Percentiles rank a stretch among this genome's conserved stretches.
These are phyloP conservation scores for Blumeriella jaapii DNA, from an alignment of 2,329 filamentous ascomycete genomes.

Conservation along the genomic window DNA sequence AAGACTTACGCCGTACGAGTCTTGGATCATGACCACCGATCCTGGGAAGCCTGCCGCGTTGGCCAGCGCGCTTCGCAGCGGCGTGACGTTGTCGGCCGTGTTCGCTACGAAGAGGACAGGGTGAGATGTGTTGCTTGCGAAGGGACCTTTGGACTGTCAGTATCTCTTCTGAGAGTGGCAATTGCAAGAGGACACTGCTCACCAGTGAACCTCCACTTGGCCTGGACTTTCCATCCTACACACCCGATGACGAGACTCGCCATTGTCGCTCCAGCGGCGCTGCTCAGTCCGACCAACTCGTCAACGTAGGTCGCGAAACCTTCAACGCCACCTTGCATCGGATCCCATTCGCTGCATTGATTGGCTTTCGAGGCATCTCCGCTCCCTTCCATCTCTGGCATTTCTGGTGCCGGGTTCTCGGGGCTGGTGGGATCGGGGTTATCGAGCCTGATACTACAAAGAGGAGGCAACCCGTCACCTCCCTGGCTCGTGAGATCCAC, in stretches of 20 bases:
- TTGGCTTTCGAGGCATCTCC: constrained; percentile 21
- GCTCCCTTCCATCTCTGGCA: constrained; percentile 13
- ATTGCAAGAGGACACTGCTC: neutral
- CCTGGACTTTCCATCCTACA: constrained; percentile 24
- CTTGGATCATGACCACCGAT: constrained; percentile 37
- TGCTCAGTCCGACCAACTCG: constrained; percentile 27
- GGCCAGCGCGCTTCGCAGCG: constrained; percentile 24
- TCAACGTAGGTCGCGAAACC: constrained; percentile 19
- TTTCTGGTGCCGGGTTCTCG: constrained; percentile 3
- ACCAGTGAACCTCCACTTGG: constrained; percentile 25
- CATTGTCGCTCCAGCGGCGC: constrained; percentile 34
- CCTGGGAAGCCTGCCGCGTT: constrained; percentile 31
- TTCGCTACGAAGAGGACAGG: constrained; percentile 31
- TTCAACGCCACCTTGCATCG: constrained; percentile 16
- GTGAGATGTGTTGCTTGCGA: constrained; percentile 25
- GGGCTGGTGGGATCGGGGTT: constrained; percentile 1
- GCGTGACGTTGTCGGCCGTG: constrained; percentile 28
- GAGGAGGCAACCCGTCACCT: constrained; percentile 7
- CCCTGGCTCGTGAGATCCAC: constrained; percentile 7
- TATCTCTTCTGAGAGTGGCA: neutral
- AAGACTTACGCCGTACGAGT: constrained; percentile 39
- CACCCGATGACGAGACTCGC: constrained; percentile 29
- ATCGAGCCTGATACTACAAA: constrained; percentile 4
- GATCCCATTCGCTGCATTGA: constrained; percentile 22
- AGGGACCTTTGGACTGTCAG: constrained; percentile 20